Evolutionary conservation across 2,329 filamentous ascomycete species (phyloP).

Genomic region (Phyllosticta citrichinensis): DNA sequence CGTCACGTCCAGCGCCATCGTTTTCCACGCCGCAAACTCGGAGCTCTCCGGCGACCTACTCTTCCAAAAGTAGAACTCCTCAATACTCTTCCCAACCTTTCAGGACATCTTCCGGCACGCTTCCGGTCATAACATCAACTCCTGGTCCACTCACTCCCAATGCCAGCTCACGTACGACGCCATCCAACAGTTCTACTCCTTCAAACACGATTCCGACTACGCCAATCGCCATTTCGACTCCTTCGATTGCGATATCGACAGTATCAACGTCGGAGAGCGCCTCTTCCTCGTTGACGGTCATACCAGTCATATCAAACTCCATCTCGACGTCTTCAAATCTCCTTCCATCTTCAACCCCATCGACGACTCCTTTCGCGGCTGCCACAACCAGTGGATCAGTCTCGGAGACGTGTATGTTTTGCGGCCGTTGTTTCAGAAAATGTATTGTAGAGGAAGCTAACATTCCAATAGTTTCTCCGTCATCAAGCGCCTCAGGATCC

Average conservation of each 20-base stretch:
- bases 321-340: not conserved
- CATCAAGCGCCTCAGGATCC: not conserved
- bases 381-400: not conserved
- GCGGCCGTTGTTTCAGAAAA: not conserved
- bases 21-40: conserved; percentile 11
- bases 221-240: conserved; percentile 10
- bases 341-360: not conserved
- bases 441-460: not conserved
- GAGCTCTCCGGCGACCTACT: not conserved
- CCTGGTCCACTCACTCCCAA: not conserved
- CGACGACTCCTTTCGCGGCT: not conserved
- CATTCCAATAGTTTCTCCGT: not conserved
- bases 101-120: not conserved
- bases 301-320: not conserved
- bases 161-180: not conserved
- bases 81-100: not conserved
- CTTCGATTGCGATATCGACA: not conserved
- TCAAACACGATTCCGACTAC: conserved; percentile 11
- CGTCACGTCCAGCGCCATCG: conserved; percentile 10
- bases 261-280: not conserved
- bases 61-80: not conserved
- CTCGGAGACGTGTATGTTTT: not conserved
- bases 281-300: not conserved
- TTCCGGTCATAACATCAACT: not conserved
- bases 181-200: not conserved